Evolutionary conservation across 352 stramenopile genomes (phyloP).

Genomic region (Globisporangium sylvaticum): DNA sequence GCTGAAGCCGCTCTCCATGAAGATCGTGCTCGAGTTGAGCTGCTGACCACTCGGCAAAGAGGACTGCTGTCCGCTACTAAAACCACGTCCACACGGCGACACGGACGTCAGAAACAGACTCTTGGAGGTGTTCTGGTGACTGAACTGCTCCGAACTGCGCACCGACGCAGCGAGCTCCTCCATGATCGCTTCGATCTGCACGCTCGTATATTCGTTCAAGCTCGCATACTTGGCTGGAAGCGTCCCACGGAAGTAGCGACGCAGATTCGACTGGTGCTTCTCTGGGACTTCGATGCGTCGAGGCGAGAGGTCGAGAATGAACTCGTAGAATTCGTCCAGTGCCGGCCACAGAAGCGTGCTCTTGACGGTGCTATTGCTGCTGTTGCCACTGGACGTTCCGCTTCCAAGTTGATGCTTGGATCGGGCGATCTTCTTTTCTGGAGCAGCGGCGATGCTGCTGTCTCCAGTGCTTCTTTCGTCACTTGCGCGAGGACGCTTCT

Average conservation of each 20-base stretch:
- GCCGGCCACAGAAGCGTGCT: slow-evolving; percentile 68
- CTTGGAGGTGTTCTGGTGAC: slow-evolving; percentile 26
- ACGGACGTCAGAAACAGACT: slow-evolving; percentile 46
- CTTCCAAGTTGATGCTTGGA: slow-evolving; percentile 3
- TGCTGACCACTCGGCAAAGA: slow-evolving; percentile 4
- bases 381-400: neutral
- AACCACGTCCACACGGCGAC: slow-evolving; percentile 37
- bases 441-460: neutral
- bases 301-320: slow-evolving; percentile 61
- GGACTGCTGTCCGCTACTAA: slow-evolving; percentile 5
- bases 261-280: slow-evolving; percentile 25
- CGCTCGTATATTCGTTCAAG: slow-evolving; percentile 49
- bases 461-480: neutral
- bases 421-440: slow-evolving; percentile 14
- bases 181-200: slow-evolving; percentile 64
- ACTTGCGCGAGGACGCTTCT: slow-evolving; percentile 9
- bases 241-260: slow-evolving; percentile 26
- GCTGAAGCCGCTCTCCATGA: slow-evolving; percentile 69
- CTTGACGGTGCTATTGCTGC: slow-evolving; percentile 18
- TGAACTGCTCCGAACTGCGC: slow-evolving; percentile 38
- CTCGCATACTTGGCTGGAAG: slow-evolving; percentile 44
- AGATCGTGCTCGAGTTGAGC: slow-evolving; percentile 54
- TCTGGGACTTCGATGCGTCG: slow-evolving; percentile 33
- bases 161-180: slow-evolving; percentile 64
- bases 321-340: slow-evolving; percentile 75